Conservation (phyloP, 768 basidiomycete genomes). For the Kwoniella europaea region DNA sequence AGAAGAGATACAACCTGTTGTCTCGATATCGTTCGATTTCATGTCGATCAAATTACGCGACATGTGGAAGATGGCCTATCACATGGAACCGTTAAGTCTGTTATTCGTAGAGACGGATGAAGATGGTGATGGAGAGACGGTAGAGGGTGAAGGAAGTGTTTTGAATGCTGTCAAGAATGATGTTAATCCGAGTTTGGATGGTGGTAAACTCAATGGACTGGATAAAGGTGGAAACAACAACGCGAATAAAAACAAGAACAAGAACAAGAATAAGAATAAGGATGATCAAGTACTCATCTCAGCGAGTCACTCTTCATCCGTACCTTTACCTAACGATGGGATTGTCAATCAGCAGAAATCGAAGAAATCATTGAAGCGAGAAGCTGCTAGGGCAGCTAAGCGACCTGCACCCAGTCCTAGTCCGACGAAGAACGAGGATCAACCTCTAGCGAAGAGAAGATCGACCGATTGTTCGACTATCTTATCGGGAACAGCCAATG, state of each 20-base stretch:
- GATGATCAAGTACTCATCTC: neutral
- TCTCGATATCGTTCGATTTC: conserved; percentile 84
- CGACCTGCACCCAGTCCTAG: neutral
- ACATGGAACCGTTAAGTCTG: conserved; percentile 70
- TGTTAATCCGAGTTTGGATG: conserved; percentile 30
- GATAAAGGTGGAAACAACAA: neutral
- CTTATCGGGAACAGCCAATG: neutral
- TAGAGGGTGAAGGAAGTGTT: conserved; percentile 39
- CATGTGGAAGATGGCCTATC: conserved; percentile 84
- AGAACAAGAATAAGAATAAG: neutral
- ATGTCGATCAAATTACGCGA: conserved; percentile 72
- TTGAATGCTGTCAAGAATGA: conserved; percentile 23
- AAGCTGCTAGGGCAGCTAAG: neutral
- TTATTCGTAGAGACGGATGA: conserved; percentile 57
- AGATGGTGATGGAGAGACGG: conserved; percentile 31
- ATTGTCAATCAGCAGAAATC: neutral
- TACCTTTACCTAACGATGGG: too few species aligned
- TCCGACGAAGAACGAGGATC: neutral
- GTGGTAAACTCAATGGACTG: neutral
- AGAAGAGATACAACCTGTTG: conserved; percentile 57
- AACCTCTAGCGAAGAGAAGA: neutral
- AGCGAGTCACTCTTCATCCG: neutral
- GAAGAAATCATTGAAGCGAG: conserved; percentile 15
- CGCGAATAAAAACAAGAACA: neutral
- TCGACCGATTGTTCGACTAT: neutral